Base-by-base conservation (phyloP, 352 stramenopile species). In the Elongisporangium prolatum region DNA sequence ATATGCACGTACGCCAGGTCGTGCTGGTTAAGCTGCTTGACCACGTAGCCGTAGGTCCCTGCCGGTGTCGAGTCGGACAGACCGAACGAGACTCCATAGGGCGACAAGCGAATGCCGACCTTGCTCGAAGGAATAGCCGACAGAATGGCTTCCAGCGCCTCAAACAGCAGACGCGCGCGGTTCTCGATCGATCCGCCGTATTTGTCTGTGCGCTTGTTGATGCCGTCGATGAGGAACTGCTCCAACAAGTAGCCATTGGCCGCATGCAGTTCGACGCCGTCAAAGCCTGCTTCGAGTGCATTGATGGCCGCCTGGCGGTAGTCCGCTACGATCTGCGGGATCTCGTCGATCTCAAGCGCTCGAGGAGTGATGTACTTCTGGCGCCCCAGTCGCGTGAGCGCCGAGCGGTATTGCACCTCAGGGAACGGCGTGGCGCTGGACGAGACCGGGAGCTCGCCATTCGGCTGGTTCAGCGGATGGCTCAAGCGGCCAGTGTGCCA, bases 211-310 rank as follows among this genome's bases (percentile, higher is more conserved):
- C 88, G 84, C 22, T 83, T 69, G 74, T 98, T 98, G 56, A 80
- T 76, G 20, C 61, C 75, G 53, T 80, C 73, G 58, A 93, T 77
- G 11, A 98, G 63, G 64, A 97, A 97, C 64, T 97, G 77, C 65
- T 98, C 89, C 47, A 98, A 68, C 44, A 98, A 63, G 54, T 98
- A 98, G 8, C 93, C 93, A 60, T 98, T 97, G 8, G 88, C 93
- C 4, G 54, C 66, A 71, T 97, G 92, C 34, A 98, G 59, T 62
- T 97, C 87, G 10, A 98, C 71, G 20, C 90, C 89, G 58, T 98
- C 91, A 66, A 97, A 97, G 17, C 90, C 91, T 3, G 88, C 89
- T 16, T 82, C 69, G 21, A 89, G 76, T 8, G 85, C 75, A 22
- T 81, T 80, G 52, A 78, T 64, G 2, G 88, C 85, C 1, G 68